Evolutionary conservation across 305 asterid species (phyloP).

Genomic region (Fraxinus nigra): DNA sequence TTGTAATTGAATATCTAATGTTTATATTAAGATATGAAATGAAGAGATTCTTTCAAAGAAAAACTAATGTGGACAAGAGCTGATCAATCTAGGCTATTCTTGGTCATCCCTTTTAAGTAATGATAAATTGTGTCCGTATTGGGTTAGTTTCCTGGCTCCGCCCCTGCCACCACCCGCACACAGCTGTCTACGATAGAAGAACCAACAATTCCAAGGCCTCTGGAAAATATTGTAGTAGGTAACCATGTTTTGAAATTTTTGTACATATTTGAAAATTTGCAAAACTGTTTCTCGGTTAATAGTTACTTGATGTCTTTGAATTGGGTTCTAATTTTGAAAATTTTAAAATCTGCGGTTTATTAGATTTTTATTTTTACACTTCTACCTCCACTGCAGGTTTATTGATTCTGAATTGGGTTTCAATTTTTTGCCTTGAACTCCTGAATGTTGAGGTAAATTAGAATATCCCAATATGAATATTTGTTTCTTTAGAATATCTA

Average conservation of each 20-base stretch:
- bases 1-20: too few relatives aligned
- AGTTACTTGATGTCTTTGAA: not conserved
- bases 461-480: not conserved
- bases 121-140: too few relatives aligned
- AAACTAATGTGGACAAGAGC: too few relatives aligned
- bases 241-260: not conserved
- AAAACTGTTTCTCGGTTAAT: not conserved
- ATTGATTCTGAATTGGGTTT: not conserved
- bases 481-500: too few relatives aligned
- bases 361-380: not conserved
- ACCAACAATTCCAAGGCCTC: not conserved
- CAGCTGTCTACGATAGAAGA: not conserved
- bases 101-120: too few relatives aligned
- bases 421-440: not conserved
- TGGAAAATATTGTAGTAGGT: too few relatives aligned
- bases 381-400: not conserved
- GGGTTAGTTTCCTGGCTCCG: too few relatives aligned
- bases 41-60: too few relatives aligned
- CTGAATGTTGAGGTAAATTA: not conserved
- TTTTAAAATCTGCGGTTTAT: not conserved
- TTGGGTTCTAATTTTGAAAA: not conserved
- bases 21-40: too few relatives aligned
- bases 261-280: not conserved
- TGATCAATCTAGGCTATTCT: too few relatives aligned
- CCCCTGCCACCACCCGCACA: not conserved